A percentile compares a stretch with the other conserved stretches of the same genome.
Evolutionary conservation across 495 filamentous ascomycete genomes (phyloP).

Genomic region (Aspergillus haitiensis): DNA sequence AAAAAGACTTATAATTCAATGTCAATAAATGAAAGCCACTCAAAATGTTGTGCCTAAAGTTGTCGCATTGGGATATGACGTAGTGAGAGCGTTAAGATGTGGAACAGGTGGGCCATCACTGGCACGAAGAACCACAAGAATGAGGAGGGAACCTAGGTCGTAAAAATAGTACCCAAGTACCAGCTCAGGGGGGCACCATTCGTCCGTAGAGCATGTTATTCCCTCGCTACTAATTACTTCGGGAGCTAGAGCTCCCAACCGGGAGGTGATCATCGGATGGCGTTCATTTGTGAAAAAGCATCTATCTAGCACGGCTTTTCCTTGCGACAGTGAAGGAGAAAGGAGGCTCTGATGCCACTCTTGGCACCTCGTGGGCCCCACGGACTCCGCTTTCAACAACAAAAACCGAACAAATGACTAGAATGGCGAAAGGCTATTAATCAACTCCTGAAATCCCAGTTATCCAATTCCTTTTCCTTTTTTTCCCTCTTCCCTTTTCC

Average conservation of each 20-base stretch:
- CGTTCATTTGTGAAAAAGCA: not conserved
- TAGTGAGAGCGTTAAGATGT: not conserved
- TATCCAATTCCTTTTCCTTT: slow-evolving; percentile 10
- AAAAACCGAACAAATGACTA: slow-evolving; percentile 10
- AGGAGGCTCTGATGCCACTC: slow-evolving; percentile 6
- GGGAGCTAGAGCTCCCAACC: not conserved
- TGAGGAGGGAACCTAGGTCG: not conserved
- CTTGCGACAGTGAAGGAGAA: not conserved
- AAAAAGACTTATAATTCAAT: not conserved
- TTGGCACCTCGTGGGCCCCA: slow-evolving; percentile 32
- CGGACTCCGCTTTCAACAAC: slow-evolving; percentile 13
- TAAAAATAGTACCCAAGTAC: not conserved
- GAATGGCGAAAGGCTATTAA: slow-evolving; percentile 13
- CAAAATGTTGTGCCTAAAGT: too few relatives aligned
- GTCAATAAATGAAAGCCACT: not conserved
- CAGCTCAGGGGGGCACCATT: not conserved
- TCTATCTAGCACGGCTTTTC: too few relatives aligned
- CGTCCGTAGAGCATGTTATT: too few relatives aligned
- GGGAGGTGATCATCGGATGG: not conserved
- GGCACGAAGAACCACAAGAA: not conserved
- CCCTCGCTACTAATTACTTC: too few relatives aligned
- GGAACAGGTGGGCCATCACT: not conserved
- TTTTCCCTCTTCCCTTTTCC: not conserved
- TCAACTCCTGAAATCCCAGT: slow-evolving; percentile 16
- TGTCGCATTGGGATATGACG: not conserved